These are phyloP conservation scores for Backusella macrospora DNA, from an alignment of 192 early-diverging fungal genomes.

Conservation along the genomic window DNA sequence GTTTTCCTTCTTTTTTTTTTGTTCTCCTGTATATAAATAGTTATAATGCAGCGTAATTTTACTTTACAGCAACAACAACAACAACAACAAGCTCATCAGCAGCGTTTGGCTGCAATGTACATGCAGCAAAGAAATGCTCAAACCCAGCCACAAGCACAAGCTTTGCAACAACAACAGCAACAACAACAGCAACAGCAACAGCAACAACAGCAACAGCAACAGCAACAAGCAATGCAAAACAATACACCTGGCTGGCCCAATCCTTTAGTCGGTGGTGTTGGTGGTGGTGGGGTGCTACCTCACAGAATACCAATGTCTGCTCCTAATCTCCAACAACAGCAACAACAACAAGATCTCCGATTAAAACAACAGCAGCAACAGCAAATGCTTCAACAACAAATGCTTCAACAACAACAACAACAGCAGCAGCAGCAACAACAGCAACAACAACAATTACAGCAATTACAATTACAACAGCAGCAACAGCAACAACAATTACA, in stretches of 20 bases:
- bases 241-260: background rate
- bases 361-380: conserved; percentile 10
- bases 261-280: too few species aligned
- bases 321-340: background rate
- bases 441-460: background rate
- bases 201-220: too few species aligned
- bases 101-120: conserved; percentile 15
- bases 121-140: background rate
- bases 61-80: conserved; percentile 5
- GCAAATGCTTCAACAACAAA: conserved; percentile 3
- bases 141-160: background rate
- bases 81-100: background rate
- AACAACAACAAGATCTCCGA: background rate
- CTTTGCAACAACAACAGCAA: background rate
- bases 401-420: background rate
- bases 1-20: background rate
- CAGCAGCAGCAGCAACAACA: background rate
- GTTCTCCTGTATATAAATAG: background rate
- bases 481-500: background rate
- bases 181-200: too few species aligned
- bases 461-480: background rate
- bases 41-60: conserved; percentile 18
- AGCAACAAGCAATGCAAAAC: background rate
- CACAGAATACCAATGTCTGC: conserved; percentile 10
- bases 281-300: background rate